Percentiles rank a stretch among this genome's conserved stretches.
These are phyloP conservation scores for Planoprotostelium fungivorum DNA, from an alignment of 78 protist species.

Conservation along the genomic window DNA sequence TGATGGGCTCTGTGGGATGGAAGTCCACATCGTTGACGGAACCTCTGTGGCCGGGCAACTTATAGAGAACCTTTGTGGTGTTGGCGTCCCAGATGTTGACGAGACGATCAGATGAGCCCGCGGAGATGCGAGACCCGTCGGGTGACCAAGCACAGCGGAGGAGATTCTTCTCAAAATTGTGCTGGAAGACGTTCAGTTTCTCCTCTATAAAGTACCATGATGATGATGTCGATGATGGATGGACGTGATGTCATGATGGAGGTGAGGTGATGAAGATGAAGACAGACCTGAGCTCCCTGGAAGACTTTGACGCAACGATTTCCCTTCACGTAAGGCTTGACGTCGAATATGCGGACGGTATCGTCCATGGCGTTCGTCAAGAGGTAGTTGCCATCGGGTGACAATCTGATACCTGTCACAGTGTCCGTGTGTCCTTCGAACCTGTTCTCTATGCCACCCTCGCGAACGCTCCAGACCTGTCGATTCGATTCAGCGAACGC, in stretches of 20 bases:
- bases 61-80: conserved; percentile 38
- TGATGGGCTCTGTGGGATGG: conserved; percentile 86
- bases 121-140: conserved; percentile 47
- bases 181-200: conserved; percentile 8
- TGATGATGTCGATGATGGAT: too few species aligned
- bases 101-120: conserved; percentile 73
- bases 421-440: conserved; percentile 77
- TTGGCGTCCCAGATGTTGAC: conserved; percentile 75
- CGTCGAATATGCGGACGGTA: conserved; percentile 53
- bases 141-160: conserved; percentile 75
- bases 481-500: neutral
- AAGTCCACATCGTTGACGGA: conserved; percentile 76
- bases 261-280: too few species aligned
- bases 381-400: conserved; percentile 66
- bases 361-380: conserved; percentile 82
- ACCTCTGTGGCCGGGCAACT: conserved; percentile 82
- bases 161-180: conserved; percentile 72
- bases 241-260: too few species aligned
- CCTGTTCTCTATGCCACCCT: conserved; percentile 8
- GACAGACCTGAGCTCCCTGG: conserved; percentile 33
- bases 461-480: conserved; percentile 68
- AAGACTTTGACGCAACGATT: conserved; percentile 38
- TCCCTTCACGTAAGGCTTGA: conserved; percentile 50
- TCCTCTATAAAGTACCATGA: too few species aligned
- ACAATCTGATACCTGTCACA: conserved; percentile 54